Evolutionary conservation across 2,329 filamentous ascomycete species (phyloP), one percentile per base, ranked within the genome.

Genomic region (Magnaporthiopsis rhizophila): DNA sequence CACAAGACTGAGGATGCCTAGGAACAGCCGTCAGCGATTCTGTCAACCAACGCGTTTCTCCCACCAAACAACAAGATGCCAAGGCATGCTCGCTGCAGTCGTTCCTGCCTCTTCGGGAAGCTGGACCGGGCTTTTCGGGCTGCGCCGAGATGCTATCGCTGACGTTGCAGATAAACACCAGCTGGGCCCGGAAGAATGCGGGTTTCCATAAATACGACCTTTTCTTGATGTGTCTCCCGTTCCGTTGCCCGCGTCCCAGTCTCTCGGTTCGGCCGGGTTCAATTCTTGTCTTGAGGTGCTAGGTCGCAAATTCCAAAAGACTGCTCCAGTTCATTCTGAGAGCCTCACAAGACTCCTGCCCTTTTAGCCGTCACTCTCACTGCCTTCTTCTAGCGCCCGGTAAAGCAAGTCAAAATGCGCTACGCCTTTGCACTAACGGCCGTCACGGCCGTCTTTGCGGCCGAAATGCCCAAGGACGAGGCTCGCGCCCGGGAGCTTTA

Each of bases 401-500:
- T 4, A 15, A 50, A 50, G 18, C 5, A 50, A 36, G 34, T 13
- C 34, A 30, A 5, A 34, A 62, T 58, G 61, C 61, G 61, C 32
- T 62, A 62, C 53, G 30, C 53, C 28, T 34, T 58, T 9, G 61
- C 53, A n/a, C 26, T 58, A 7, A 32, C 53, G 5, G 61, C 61
- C 45, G 50, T n/a, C 21, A 58, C 61, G 50, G 61, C 61, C 4
- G 61, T 62, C 28, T 38, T 62, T 38, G 61, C 45, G 8, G 32
- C 24, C 28, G 62, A 63, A 24, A 59, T 63, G 62, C 53, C 62
- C 32, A 63, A 63, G 56, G 62, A 63, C n/a, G 62, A 63, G 62
- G 32, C 21, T 12, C 56, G 62, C 4, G 62, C 62, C 18, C 30
- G 8, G 6, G 62, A 63, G 24, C 34, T 63, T n/a, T 63, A 63